Evolutionary conservation across 2,329 filamentous ascomycete species (phyloP).

Genomic region (Epichloe typhina): DNA sequence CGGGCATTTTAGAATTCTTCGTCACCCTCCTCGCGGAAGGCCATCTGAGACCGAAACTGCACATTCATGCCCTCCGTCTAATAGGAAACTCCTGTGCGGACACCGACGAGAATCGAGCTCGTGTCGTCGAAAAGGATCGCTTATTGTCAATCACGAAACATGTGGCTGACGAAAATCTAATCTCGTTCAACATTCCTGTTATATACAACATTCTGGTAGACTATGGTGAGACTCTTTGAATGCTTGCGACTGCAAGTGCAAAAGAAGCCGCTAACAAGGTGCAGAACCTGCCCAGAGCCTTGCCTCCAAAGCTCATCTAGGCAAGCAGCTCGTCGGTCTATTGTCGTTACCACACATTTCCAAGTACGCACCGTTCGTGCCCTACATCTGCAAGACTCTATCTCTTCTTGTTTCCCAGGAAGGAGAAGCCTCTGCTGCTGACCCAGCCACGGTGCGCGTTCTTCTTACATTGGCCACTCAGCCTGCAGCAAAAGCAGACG

Average conservation of each 20-base stretch:
- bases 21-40: conserved; percentile 30
- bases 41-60: conserved; percentile 28
- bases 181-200: conserved; percentile 43
- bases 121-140: conserved; percentile 36
- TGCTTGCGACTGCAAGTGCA: neutral
- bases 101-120: conserved; percentile 46
- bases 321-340: conserved; percentile 33
- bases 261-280: neutral
- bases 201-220: conserved; percentile 51
- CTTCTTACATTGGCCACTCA: conserved; percentile 37
- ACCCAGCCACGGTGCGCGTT: conserved; percentile 31
- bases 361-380: conserved; percentile 29
- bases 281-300: conserved; percentile 44
- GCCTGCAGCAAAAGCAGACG: conserved; percentile 27
- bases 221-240: conserved; percentile 34
- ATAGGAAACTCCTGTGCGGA: conserved; percentile 52
- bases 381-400: conserved; percentile 43
- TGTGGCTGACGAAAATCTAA: conserved; percentile 32
- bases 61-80: conserved; percentile 41
- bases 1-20: conserved; percentile 44
- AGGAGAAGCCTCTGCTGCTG: conserved; percentile 29
- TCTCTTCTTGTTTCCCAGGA: conserved; percentile 40
- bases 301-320: conserved; percentile 39
- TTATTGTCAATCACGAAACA: conserved; percentile 35
- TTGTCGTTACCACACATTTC: conserved; percentile 32